Evolutionary conservation across 2,329 filamentous ascomycete species (phyloP).

Genomic region (Nakataea oryzae): DNA sequence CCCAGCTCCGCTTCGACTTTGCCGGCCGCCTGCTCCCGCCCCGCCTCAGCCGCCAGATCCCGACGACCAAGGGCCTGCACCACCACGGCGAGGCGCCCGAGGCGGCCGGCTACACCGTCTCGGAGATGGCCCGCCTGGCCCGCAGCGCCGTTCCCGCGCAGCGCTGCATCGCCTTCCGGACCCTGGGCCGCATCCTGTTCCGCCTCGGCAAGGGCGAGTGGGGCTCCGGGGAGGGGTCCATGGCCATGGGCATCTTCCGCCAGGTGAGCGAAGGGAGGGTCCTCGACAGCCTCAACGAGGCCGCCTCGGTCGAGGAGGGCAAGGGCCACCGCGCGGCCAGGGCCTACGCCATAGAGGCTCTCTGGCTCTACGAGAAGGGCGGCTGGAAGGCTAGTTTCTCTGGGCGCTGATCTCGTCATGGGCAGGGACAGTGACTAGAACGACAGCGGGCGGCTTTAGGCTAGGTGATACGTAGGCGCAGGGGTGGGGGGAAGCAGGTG

Average conservation of each 20-base stretch:
- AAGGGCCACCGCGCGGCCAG: constrained; percentile 67
- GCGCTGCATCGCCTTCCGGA: constrained; percentile 85
- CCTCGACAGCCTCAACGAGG: constrained; percentile 65
- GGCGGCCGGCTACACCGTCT: constrained; percentile 87
- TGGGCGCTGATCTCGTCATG: background rate
- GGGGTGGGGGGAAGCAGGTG: background rate
- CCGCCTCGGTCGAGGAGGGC: constrained; percentile 55
- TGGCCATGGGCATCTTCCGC: constrained; percentile 75
- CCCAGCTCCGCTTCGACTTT: constrained; percentile 83
- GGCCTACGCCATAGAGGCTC: constrained; percentile 76
- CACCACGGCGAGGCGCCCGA: constrained; percentile 90
- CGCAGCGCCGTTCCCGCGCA: constrained; percentile 78
- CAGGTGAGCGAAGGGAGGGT: constrained; percentile 68
- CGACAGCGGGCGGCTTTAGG: background rate
- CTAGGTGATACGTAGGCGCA: background rate
- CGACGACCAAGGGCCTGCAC: constrained; percentile 72
- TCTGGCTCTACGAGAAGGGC: constrained; percentile 74
- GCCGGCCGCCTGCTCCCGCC: constrained; percentile 72
- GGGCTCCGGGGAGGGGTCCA: constrained; percentile 53
- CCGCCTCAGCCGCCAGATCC: constrained; percentile 60
- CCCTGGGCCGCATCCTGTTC: constrained; percentile 75
- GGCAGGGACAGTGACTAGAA: constrained; percentile 44
- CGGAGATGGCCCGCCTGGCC: constrained; percentile 71
- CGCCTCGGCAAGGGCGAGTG: constrained; percentile 65
- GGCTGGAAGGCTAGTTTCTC: constrained; percentile 40